Percentiles rank a stretch among this genome's conserved stretches.
These are phyloP conservation scores for Prunus kanzakura DNA, from an alignment of 306 rosid species.

Conservation along the genomic window DNA sequence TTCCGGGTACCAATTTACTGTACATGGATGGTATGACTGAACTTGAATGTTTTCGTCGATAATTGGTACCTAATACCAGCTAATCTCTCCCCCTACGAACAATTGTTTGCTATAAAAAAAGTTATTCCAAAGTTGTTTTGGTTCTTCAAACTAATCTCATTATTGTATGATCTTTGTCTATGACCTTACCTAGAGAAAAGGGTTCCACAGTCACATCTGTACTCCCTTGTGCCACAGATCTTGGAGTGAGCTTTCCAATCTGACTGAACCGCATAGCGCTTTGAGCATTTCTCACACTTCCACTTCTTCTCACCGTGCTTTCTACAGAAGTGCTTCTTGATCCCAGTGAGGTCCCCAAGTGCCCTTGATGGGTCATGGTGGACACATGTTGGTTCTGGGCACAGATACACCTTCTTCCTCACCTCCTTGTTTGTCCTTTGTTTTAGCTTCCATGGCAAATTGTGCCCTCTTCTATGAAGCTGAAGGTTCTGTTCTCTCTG, in stretches of 20 bases:
- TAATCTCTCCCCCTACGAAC: too few relatives aligned
- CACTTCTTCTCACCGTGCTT: slow-evolving; percentile 94
- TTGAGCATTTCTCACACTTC: slow-evolving; percentile 91
- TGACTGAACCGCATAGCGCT: slow-evolving; percentile 85
- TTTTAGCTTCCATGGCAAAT: slow-evolving; percentile 90
- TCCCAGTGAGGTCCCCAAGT: slow-evolving; percentile 87
- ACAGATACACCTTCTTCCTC: slow-evolving; percentile 75
- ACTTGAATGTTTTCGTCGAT: too few relatives aligned
- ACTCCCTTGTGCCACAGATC: slow-evolving; percentile 87
- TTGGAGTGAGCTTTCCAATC: slow-evolving; percentile 98
- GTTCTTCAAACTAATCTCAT: background rate
- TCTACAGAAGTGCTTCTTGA: slow-evolving; percentile 83
- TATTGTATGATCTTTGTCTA: background rate
- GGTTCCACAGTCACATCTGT: slow-evolving; percentile 86
- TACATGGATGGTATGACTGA: too few relatives aligned
- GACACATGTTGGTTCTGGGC: slow-evolving; percentile 71
- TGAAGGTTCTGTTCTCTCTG: slow-evolving; percentile 90
- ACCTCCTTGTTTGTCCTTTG: slow-evolving; percentile 54
- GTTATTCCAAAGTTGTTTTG: background rate
- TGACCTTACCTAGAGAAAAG: slow-evolving; percentile 71
- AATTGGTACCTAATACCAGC: too few relatives aligned
- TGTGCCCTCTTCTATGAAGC: slow-evolving; percentile 88
- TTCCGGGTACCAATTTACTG: too few relatives aligned
- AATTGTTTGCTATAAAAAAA: too few relatives aligned
- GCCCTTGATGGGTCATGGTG: slow-evolving; percentile 88